Base-by-base conservation (phyloP, 805 yeast genomes). In the Yarrowia yakushimensis region DNA sequence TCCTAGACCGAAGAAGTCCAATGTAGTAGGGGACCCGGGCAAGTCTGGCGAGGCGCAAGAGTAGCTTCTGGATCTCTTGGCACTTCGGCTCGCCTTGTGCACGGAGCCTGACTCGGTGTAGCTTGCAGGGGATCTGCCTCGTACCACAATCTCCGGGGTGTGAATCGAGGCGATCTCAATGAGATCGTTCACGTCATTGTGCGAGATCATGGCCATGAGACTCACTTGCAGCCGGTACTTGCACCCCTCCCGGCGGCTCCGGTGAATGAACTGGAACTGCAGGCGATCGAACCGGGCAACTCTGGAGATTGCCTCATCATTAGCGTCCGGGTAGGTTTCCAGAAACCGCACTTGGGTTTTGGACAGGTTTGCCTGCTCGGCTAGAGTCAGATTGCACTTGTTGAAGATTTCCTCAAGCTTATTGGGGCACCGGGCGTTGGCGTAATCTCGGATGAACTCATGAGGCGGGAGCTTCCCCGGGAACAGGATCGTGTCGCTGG, bases 61-160 rank as follows among this genome's bases (percentile, higher is more conserved):
- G 8, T 9, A 12, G 12, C 17, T 33, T 18, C 36, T 30, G 17
- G 36, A 11, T 8, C 33, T 13, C 25, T 45, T 45, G 5, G 36
- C 3, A n/a, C 11, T 18, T 20, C 30, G n/a, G 13, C 17, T 18
- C 17, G 36, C 2, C 8, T 30, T 45, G 13, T 18, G 20, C 13
- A 17, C 17, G 7, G 52, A 3, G 15, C 25, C 27, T 2, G 33
- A 20, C 23, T 30, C 55, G 3, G 39, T 30, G 39, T 55, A 55
- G 48, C 61, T 55, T 11, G 61, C 46, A 15, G 61, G 61, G 10
- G 61, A 55, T 9, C 61, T 10, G 12, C 61, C 61, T 15, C 61
- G 25, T 8, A 55, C 61, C 3, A 39, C 37, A n/a, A 55, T 31
- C 13, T 55, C 61, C 4, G 48, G 48, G 9, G 61, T 55, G 11